Conservation (phyloP, 768 basidiomycete genomes). For the Macrolepiota fuliginosa region DNA sequence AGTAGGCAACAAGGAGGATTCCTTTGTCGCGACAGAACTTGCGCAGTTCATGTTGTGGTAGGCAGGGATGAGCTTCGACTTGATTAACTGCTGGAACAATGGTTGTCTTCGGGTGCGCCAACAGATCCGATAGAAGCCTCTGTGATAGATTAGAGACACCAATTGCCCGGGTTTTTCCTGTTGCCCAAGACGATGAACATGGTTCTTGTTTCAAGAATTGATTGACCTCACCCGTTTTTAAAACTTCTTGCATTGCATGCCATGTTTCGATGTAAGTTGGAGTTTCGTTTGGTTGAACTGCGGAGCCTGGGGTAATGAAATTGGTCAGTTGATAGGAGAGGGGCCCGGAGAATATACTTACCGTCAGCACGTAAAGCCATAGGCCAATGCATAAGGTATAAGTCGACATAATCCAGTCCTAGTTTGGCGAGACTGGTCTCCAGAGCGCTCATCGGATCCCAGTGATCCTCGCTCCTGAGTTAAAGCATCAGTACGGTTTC, state of each 20-base stretch:
- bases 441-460: constrained; percentile 29
- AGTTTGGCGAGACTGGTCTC: constrained; percentile 32
- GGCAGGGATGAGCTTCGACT: constrained; percentile 44
- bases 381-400: constrained; percentile 39
- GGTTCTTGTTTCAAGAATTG: not conserved
- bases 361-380: constrained; percentile 8
- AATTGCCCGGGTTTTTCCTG: constrained; percentile 9
- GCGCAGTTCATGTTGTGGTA: constrained; percentile 41
- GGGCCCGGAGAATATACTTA: not conserved
- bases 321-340: not conserved
- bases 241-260: constrained; percentile 3
- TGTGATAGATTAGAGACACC: constrained; percentile 12
- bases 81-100: constrained; percentile 26
- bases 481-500: constrained; percentile 19
- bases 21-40: constrained; percentile 38
- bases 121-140: not conserved
- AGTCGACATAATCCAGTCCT: constrained; percentile 42
- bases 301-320: constrained; percentile 13
- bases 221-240: constrained; percentile 6
- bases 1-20: constrained; percentile 47
- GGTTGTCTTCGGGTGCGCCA: constrained; percentile 8
- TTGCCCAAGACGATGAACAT: not conserved
- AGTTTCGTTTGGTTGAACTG: constrained; percentile 9
- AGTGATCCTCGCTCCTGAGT: constrained; percentile 31
- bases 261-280: constrained; percentile 13